Percentiles rank a stretch among this genome's conserved stretches.
Conservation (phyloP, 345 rosid genomes). For the Reutealis trisperma region DNA sequence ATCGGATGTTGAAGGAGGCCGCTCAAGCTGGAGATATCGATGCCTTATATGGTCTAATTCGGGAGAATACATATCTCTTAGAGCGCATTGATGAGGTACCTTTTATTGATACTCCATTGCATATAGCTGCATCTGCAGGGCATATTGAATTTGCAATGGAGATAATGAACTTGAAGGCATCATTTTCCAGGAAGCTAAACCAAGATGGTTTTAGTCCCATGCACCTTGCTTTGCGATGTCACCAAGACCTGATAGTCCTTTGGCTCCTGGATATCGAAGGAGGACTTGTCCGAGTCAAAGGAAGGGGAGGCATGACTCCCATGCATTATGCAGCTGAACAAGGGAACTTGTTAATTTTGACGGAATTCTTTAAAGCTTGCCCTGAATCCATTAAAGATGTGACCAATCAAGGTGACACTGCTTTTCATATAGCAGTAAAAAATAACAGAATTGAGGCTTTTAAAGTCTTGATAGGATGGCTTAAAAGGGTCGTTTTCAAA, state of each 20-base stretch:
- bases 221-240: conserved; percentile 30
- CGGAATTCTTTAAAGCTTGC: conserved; percentile 4
- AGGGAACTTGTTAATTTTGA: background rate
- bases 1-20: background rate
- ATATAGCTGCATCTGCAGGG: conserved; percentile 32
- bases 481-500: background rate
- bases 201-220: conserved; percentile 30
- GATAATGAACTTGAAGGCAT: conserved; percentile 31
- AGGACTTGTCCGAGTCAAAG: conserved; percentile 13
- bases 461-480: background rate
- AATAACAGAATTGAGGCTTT: background rate
- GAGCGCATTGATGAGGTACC: conserved; percentile 15
- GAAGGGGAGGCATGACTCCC: conserved; percentile 27
- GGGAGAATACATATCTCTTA: background rate
- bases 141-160: conserved; percentile 34
- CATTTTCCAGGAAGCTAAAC: conserved; percentile 37
- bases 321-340: conserved; percentile 19
- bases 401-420: conserved; percentile 14
- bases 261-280: conserved; percentile 2
- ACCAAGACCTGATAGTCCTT: background rate
- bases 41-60: conserved; percentile 3
- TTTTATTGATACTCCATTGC: conserved; percentile 37
- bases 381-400: conserved; percentile 15
- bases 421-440: conserved; percentile 13
- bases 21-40: background rate